phyloP scores from a whole-genome alignment of 257 asterid species.

The Solanum paucissectum region DNA sequence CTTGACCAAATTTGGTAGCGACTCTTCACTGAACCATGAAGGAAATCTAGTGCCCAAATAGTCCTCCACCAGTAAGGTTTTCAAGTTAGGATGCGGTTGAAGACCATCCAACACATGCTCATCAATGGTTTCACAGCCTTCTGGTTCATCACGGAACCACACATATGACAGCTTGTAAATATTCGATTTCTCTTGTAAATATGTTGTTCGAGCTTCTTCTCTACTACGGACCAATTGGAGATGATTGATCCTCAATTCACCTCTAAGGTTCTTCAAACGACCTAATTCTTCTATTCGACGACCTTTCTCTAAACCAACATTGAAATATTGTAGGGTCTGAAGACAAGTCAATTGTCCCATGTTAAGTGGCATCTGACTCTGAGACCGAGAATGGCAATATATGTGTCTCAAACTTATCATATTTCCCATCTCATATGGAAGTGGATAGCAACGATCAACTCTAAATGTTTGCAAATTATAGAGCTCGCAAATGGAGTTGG shows the following conservation, averaged over 20 bases:
- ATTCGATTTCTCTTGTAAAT: background rate
- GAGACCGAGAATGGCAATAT: background rate
- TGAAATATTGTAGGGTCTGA: background rate
- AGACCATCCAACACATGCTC: constrained; percentile 13
- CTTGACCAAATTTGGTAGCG: background rate
- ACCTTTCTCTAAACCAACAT: background rate
- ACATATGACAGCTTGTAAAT: background rate
- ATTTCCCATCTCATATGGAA: constrained; percentile 1
- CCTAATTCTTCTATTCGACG: background rate
- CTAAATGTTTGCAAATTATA: constrained; percentile 4
- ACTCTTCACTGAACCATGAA: background rate
- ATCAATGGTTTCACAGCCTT: background rate
- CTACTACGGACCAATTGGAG: background rate
- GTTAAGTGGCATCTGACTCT: background rate
- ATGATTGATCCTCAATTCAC: background rate
- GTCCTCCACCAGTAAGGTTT: background rate
- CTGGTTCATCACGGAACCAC: background rate
- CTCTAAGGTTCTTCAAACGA: background rate
- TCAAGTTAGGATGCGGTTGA: constrained; percentile 7
- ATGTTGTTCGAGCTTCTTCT: background rate
- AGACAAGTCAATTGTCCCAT: background rate
- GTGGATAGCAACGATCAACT: background rate
- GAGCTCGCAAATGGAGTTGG: background rate
- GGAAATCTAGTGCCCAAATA: constrained; percentile 4
- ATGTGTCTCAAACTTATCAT: constrained; percentile 3